Conservation (phyloP, 2,329 filamentous ascomycete species). For the Colletotrichum navitas region DNA sequence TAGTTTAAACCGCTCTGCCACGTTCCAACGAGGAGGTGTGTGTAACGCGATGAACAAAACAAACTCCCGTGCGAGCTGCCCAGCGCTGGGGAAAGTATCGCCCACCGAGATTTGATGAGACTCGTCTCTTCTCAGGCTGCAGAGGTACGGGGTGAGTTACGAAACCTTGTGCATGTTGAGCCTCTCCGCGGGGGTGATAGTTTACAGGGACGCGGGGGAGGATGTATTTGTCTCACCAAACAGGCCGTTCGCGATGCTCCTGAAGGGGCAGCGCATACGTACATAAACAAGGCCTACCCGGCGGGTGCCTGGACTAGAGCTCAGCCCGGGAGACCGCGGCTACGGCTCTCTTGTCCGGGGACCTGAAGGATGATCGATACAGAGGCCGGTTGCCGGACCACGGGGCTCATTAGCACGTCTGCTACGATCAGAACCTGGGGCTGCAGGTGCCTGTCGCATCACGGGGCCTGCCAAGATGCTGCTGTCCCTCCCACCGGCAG, state of each 20-base stretch:
- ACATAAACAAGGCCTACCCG: neutral
- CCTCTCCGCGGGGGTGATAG: slow-evolving; percentile 12
- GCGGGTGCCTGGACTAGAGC: neutral
- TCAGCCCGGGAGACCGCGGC: neutral
- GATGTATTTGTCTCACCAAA: neutral
- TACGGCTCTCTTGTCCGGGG: neutral
- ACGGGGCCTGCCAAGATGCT: slow-evolving; percentile 22
- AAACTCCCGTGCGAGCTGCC: slow-evolving; percentile 11
- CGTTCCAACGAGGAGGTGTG: slow-evolving; percentile 4
- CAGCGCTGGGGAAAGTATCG: slow-evolving; percentile 21
- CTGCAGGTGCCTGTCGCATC: slow-evolving; percentile 19
- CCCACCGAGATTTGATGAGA: slow-evolving; percentile 8
- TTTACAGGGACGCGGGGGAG: slow-evolving; percentile 10
- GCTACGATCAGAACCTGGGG: neutral
- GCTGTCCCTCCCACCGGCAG: slow-evolving; percentile 16
- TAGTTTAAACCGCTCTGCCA: slow-evolving; percentile 16
- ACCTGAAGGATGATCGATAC: neutral
- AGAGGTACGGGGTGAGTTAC: slow-evolving; percentile 4
- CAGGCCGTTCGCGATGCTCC: slow-evolving; percentile 3
- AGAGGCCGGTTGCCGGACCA: neutral
- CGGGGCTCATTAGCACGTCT: neutral
- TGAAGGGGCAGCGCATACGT: neutral
- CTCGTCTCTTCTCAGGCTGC: neutral
- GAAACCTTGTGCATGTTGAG: slow-evolving; percentile 11
- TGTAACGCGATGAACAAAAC: neutral